Evolutionary conservation across 805 yeast genomes (phyloP).

Genomic region (Tetrapisispora iriomotensis): DNA sequence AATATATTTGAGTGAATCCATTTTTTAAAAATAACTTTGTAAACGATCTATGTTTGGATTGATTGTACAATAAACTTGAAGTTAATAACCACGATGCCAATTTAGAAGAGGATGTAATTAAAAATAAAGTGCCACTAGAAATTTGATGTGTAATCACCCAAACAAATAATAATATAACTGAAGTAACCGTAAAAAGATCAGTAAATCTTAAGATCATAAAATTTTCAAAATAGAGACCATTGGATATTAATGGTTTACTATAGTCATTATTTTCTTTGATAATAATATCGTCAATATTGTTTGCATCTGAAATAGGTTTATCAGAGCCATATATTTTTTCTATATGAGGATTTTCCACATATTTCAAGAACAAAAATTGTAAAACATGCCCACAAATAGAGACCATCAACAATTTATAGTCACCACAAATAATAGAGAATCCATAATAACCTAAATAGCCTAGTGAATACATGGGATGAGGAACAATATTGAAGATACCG

Average conservation of each 20-base stretch:
- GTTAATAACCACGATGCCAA: conserved; percentile 42
- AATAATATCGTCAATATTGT: conserved; percentile 27
- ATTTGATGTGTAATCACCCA: conserved; percentile 26
- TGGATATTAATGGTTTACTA: conserved; percentile 47
- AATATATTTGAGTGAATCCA: conserved; percentile 40
- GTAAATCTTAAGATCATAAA: conserved; percentile 53
- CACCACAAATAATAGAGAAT: conserved; percentile 63
- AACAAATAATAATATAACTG: conserved; percentile 34
- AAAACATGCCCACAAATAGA: conserved; percentile 66
- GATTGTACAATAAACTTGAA: conserved; percentile 42
- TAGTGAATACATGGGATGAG: conserved; percentile 90
- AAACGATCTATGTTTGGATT: conserved; percentile 51
- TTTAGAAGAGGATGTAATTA: conserved; percentile 33
- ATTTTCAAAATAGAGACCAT: conserved; percentile 36
- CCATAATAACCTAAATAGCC: conserved; percentile 87
- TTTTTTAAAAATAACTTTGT: conserved; percentile 28
- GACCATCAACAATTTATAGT: conserved; percentile 57
- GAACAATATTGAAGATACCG: conserved; percentile 82
- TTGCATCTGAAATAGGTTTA: conserved; percentile 13
- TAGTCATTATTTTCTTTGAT: conserved; percentile 31
- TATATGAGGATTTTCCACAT: conserved; percentile 79
- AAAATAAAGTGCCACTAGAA: conserved; percentile 13
- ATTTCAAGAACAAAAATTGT: conserved; percentile 65
- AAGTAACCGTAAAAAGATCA: conserved; percentile 43
- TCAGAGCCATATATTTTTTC: conserved; percentile 56